A percentile compares a stretch with the other conserved stretches of the same genome.
These are phyloP conservation scores for Neurospora sp. DNA, from an alignment of 495 filamentous ascomycete species.

Conservation along the genomic window DNA sequence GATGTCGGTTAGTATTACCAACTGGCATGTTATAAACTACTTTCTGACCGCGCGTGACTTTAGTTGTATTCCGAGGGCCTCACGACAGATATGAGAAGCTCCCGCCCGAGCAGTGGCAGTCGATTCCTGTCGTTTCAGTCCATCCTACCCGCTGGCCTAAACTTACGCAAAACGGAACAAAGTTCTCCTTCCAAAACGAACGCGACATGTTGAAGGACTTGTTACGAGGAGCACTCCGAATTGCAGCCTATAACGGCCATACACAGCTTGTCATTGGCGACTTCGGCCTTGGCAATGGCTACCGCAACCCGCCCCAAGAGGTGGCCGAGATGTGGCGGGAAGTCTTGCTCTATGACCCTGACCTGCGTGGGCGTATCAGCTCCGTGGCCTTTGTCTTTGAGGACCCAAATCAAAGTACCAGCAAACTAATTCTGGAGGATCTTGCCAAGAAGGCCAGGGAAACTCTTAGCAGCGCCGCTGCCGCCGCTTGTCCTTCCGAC, in stretches of 20 bases:
- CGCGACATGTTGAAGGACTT: slow-evolving; percentile 61
- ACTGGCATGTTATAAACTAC: slow-evolving; percentile 7
- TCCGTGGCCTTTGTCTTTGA: slow-evolving; percentile 65
- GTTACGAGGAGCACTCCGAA: slow-evolving; percentile 56
- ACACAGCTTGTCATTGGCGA: slow-evolving; percentile 54
- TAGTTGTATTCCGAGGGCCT: slow-evolving; percentile 38
- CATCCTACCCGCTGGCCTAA: slow-evolving; percentile 61
- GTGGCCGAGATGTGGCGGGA: slow-evolving; percentile 61
- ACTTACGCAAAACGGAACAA: slow-evolving; percentile 50
- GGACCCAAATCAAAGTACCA: slow-evolving; percentile 34
- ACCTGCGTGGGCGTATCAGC: slow-evolving; percentile 56
- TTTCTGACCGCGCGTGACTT: background rate
- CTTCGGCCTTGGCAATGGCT: slow-evolving; percentile 60
- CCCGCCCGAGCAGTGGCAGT: slow-evolving; percentile 33
- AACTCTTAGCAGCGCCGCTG: slow-evolving; percentile 11
- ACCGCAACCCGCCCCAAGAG: slow-evolving; percentile 58
- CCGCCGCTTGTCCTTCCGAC: slow-evolving; percentile 25
- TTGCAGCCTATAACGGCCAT: slow-evolving; percentile 51
- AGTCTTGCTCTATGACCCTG: slow-evolving; percentile 51
- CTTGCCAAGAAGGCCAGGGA: slow-evolving; percentile 35
- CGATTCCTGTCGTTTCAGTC: slow-evolving; percentile 60
- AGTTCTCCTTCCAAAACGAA: slow-evolving; percentile 60
- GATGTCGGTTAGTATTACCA: slow-evolving; percentile 45
- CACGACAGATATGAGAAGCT: slow-evolving; percentile 38
- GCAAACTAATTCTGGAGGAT: slow-evolving; percentile 36